A percentile compares a stretch with the other conserved stretches of the same genome.
Evolutionary conservation across 345 rosid species (phyloP).

Genomic region (Balakata baccata): DNA sequence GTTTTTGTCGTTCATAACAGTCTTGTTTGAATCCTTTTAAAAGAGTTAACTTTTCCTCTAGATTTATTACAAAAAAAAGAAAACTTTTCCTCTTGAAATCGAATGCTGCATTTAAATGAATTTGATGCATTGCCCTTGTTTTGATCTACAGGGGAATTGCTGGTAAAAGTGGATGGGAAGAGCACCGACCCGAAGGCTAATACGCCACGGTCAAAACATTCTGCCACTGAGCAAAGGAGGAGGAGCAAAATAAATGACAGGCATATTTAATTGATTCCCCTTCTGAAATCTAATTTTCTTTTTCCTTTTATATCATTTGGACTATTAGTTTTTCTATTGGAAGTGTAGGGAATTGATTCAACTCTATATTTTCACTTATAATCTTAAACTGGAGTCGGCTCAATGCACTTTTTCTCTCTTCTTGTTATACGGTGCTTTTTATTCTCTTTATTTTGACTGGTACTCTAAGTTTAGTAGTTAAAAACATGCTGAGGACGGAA

Average conservation of each 20-base stretch:
- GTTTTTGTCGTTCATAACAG: too few species aligned
- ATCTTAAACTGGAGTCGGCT: background rate
- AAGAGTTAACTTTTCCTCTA: too few species aligned
- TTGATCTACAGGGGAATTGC: constrained; percentile 48
- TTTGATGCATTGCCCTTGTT: background rate
- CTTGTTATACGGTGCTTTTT: too few species aligned
- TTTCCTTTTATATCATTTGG: too few species aligned
- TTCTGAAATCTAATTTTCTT: background rate
- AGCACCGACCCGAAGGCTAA: constrained; percentile 70
- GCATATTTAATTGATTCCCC: constrained; percentile 30
- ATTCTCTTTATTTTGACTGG: background rate
- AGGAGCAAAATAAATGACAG: constrained; percentile 98
- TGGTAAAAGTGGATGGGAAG: constrained; percentile 61
- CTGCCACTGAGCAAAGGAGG: constrained; percentile 95
- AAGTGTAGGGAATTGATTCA: too few species aligned
- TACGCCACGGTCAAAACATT: constrained; percentile 95
- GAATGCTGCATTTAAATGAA: background rate
- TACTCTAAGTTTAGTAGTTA: background rate
- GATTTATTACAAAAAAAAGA: too few species aligned
- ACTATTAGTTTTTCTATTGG: too few species aligned
- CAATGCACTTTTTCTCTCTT: too few species aligned
- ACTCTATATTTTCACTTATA: too few species aligned
- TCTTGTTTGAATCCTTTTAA: too few species aligned
- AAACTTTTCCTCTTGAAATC: background rate
- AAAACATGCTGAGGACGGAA: background rate